These are phyloP conservation scores for Trypanosoma melophagium DNA, from an alignment of 208 protist genomes.

Conservation along the genomic window DNA sequence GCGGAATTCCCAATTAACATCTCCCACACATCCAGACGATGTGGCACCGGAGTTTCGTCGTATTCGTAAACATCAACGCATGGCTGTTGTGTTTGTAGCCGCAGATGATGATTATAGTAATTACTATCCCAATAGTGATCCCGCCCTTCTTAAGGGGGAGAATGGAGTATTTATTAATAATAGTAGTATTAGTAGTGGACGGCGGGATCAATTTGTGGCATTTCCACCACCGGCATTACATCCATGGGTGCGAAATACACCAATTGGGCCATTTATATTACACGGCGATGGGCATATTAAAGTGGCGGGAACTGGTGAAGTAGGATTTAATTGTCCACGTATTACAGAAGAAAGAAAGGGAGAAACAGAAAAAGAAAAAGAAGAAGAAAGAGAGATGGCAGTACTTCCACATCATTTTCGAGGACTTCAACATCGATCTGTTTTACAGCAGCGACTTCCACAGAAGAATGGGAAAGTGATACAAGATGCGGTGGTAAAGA, in stretches of 20 bases:
- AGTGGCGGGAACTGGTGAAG: constrained; percentile 72
- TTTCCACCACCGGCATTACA: constrained; percentile 56
- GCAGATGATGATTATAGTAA: constrained; percentile 52
- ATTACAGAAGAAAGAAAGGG: too few species aligned
- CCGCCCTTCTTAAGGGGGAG: too few species aligned
- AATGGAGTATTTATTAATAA: too few species aligned
- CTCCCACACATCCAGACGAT: constrained; percentile 61
- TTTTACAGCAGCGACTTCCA: constrained; percentile 58
- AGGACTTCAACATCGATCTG: constrained; percentile 69
- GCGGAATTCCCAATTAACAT: constrained; percentile 63
- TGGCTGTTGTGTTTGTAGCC: constrained; percentile 44
- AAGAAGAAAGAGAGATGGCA: too few species aligned
- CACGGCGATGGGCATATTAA: constrained; percentile 83
- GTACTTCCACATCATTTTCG: constrained; percentile 45
- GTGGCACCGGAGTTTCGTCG: constrained; percentile 66
- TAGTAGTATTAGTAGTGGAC: constrained; percentile 7
- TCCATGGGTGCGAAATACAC: constrained; percentile 79
- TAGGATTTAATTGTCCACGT: constrained; percentile 72
- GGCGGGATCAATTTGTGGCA: constrained; percentile 50
- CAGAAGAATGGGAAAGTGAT: constrained; percentile 69
- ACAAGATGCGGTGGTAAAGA: constrained; percentile 68
- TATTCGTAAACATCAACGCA: constrained; percentile 47
- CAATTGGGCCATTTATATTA: constrained; percentile 68
- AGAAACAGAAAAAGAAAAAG: too few species aligned
- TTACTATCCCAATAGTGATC: too few species aligned